phyloP scores from a whole-genome alignment of 2,329 filamentous ascomycete genomes.

The Eutypella sp. region DNA sequence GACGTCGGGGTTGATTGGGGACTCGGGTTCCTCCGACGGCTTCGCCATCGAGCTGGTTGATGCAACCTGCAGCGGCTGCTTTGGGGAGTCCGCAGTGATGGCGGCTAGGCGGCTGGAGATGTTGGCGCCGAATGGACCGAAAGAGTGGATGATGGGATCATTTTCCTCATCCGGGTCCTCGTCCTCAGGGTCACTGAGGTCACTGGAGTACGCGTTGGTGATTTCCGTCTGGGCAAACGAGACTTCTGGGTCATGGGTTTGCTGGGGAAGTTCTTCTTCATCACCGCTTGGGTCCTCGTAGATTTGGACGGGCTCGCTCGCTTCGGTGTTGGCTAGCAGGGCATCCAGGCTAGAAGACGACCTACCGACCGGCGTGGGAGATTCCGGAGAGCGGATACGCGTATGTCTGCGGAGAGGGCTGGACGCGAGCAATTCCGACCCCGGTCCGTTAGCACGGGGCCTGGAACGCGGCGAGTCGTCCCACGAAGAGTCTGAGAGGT shows the following conservation, averaged over 20 bases:
- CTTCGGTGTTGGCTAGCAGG: constrained; percentile 35
- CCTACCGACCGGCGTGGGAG: constrained; percentile 48
- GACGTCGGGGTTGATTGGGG: constrained; percentile 25
- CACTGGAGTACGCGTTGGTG: constrained; percentile 52
- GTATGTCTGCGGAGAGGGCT: constrained; percentile 52
- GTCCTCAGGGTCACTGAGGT: constrained; percentile 56
- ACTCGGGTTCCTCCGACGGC: constrained; percentile 22
- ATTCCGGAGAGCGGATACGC: constrained; percentile 70
- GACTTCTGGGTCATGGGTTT: constrained; percentile 20
- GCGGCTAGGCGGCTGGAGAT: constrained; percentile 77
- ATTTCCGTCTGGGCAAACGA: constrained; percentile 47
- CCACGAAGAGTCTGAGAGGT: constrained; percentile 65
- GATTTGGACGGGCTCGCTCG: constrained; percentile 52
- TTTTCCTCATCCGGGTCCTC: constrained; percentile 89
- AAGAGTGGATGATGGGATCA: constrained; percentile 86
- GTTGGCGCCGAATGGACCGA: constrained; percentile 84
- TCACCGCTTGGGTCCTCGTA: constrained; percentile 67
- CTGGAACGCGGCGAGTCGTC: constrained; percentile 54
- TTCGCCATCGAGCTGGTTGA: constrained; percentile 18
- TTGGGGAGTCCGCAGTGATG: constrained; percentile 62
- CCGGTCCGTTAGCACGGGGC: constrained; percentile 20
- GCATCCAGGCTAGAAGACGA: constrained; percentile 41
- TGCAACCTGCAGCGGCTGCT: constrained; percentile 27
- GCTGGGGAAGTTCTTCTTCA: constrained; percentile 41
- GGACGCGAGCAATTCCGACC: constrained; percentile 46